Percentiles rank a stretch among this genome's conserved stretches.
phyloP scores from a whole-genome alignment of 305 asterid genomes.

The Solanum aculeatissimum region DNA sequence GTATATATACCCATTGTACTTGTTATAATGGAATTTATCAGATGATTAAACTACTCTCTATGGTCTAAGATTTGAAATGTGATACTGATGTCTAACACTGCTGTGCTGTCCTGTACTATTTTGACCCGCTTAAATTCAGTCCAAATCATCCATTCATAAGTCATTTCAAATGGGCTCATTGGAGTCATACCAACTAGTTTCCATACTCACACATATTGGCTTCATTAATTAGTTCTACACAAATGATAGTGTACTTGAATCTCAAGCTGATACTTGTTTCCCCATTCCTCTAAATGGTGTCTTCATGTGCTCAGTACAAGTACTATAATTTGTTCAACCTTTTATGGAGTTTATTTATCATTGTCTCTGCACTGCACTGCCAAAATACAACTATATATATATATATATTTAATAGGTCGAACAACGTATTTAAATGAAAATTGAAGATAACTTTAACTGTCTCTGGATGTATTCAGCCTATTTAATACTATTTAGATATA shows the following conservation, averaged over 20 bases:
- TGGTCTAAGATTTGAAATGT: no score
- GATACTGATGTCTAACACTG: no score
- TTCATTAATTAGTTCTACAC: neutral
- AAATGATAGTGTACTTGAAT: neutral
- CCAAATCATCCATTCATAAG: neutral
- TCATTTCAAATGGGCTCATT: no score
- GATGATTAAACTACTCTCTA: neutral
- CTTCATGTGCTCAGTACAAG: neutral
- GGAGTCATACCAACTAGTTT: no score
- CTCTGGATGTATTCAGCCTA: neutral
- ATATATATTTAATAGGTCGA: neutral
- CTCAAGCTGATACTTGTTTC: neutral
- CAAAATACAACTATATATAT: neutral
- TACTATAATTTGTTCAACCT: neutral
- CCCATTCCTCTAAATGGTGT: neutral
- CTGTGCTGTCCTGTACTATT: neutral
- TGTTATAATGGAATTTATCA: neutral
- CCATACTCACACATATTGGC: neutral
- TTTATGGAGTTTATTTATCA: neutral
- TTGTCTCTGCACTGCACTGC: neutral
- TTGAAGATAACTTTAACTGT: neutral
- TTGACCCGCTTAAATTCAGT: neutral
- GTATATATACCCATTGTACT: neutral
- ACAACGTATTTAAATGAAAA: neutral
- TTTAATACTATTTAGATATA: no score